A percentile compares a stretch with the other conserved stretches of the same genome.
These are phyloP conservation scores for Cutaneotrichosporon sp. DNA, from an alignment of 1,284 basidiomycete species.

Conservation along the genomic window DNA sequence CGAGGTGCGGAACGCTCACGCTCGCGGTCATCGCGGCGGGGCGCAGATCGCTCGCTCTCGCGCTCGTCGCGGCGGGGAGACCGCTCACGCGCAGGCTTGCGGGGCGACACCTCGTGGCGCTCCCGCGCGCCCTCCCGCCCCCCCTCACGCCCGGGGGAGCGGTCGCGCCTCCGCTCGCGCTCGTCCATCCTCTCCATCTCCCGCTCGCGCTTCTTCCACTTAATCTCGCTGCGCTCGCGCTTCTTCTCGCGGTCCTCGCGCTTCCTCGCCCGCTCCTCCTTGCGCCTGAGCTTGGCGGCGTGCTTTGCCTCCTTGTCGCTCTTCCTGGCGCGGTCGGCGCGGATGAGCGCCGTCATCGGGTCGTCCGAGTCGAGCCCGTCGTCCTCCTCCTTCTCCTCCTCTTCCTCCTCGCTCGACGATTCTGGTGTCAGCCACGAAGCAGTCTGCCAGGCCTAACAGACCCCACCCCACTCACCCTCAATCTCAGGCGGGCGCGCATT, in stretches of 20 bases:
- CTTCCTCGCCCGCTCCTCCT: slow-evolving; percentile 34
- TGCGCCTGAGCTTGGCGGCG: slow-evolving; percentile 54
- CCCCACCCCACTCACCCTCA: too few relatives aligned
- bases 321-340: slow-evolving; percentile 60
- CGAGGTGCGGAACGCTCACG: background rate
- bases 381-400: slow-evolving; percentile 58
- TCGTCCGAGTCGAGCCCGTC: slow-evolving; percentile 89
- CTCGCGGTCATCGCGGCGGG: background rate
- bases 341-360: slow-evolving; percentile 91
- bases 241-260: slow-evolving; percentile 27
- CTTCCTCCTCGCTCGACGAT: slow-evolving; percentile 32
- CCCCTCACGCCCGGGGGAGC: background rate
- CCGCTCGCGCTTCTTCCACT: slow-evolving; percentile 13
- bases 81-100: background rate
- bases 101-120: slow-evolving; percentile 5
- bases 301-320: slow-evolving; percentile 73
- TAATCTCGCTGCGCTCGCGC: slow-evolving; percentile 15
- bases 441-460: too few relatives aligned
- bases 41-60: background rate
- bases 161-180: background rate
- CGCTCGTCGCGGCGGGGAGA: background rate
- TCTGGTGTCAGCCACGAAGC: slow-evolving; percentile 30
- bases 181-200: too few relatives aligned
- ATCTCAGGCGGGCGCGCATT: slow-evolving; percentile 78
- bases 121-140: slow-evolving; percentile 5